Conservation (phyloP, 2,329 filamentous ascomycete species). For the Fusarium sp. region DNA sequence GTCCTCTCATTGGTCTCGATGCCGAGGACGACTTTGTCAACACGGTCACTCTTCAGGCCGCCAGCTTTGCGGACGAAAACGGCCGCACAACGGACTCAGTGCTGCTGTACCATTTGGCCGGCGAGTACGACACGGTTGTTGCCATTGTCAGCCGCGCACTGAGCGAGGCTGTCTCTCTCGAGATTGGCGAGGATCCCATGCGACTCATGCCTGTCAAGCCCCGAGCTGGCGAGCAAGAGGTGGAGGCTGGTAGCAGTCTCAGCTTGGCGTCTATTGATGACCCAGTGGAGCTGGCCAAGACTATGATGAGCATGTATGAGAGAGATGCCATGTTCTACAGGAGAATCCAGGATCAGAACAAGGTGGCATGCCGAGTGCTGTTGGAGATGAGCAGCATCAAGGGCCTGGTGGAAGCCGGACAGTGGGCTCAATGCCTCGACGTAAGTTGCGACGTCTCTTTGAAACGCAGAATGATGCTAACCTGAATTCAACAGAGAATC, state of each 20-base stretch:
- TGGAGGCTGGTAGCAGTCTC: conserved; percentile 65
- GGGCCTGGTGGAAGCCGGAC: conserved; percentile 62
- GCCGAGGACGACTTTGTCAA: conserved; percentile 87
- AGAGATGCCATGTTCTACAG: conserved; percentile 69
- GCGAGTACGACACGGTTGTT: conserved; percentile 95
- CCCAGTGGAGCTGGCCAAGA: conserved; percentile 67
- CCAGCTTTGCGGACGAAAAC: conserved; percentile 92
- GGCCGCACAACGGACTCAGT: conserved; percentile 94
- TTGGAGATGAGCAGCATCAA: conserved; percentile 72
- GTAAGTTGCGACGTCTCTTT: conserved; percentile 55
- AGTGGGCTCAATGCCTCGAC: conserved; percentile 69
- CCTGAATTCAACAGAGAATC: conserved; percentile 69
- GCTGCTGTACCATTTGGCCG: conserved; percentile 91
- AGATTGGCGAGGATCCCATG: conserved; percentile 83
- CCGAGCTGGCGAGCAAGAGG: conserved; percentile 59
- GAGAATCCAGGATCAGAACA: conserved; percentile 67
- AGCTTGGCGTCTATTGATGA: conserved; percentile 70
- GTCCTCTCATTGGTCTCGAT: conserved; percentile 80
- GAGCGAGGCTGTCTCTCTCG: conserved; percentile 87
- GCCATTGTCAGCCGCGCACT: conserved; percentile 88
- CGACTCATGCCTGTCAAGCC: conserved; percentile 84
- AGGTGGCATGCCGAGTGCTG: conserved; percentile 65
- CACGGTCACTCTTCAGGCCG: conserved; percentile 92
- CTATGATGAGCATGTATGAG: conserved; percentile 73
- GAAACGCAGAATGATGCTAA: conserved; percentile 25